Conservation (phyloP, 2,329 filamentous ascomycete species). For the Cladosporium sp. region DNA sequence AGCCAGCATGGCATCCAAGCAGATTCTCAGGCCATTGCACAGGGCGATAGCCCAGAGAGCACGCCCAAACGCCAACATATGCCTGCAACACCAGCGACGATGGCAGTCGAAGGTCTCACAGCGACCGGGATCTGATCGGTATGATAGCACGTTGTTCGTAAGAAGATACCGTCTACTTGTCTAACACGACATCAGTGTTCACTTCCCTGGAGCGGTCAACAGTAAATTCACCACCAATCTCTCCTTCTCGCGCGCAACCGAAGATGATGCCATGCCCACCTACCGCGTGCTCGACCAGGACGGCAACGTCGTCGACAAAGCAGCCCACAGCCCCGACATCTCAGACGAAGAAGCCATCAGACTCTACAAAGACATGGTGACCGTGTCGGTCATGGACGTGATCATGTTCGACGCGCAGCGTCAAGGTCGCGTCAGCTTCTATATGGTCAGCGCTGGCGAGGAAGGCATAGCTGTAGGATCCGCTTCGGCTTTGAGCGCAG, state of each 20-base stretch:
- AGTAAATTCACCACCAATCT: constrained; percentile 83
- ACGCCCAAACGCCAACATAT: constrained; percentile 1
- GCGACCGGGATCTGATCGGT: constrained; percentile 56
- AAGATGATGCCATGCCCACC: constrained; percentile 73
- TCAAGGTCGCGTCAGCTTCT: constrained; percentile 90
- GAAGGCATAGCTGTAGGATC: constrained; percentile 91
- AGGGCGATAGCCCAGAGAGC: neutral
- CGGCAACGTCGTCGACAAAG: constrained; percentile 72
- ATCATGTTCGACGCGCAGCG: constrained; percentile 98
- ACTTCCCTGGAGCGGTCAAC: constrained; percentile 91
- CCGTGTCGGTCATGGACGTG: constrained; percentile 81
- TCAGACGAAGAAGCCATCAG: constrained; percentile 55
- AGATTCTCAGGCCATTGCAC: constrained; percentile 1
- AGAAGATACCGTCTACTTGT: neutral
- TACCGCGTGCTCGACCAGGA: constrained; percentile 90
- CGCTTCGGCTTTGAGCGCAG: constrained; percentile 73
- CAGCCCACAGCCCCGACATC: constrained; percentile 62
- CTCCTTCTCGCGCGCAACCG: constrained; percentile 68
- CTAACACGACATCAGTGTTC: constrained; percentile 40
- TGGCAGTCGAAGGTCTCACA: constrained; percentile 53
- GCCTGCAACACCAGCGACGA: constrained; percentile 31
- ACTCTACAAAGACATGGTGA: constrained; percentile 62
- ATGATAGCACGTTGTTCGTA: constrained; percentile 24
- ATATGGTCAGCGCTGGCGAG: constrained; percentile 92
- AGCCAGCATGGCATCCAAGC: constrained; percentile 12